Base-by-base conservation (phyloP, 805 yeast species). In the Barnettozyma sucrosica region DNA sequence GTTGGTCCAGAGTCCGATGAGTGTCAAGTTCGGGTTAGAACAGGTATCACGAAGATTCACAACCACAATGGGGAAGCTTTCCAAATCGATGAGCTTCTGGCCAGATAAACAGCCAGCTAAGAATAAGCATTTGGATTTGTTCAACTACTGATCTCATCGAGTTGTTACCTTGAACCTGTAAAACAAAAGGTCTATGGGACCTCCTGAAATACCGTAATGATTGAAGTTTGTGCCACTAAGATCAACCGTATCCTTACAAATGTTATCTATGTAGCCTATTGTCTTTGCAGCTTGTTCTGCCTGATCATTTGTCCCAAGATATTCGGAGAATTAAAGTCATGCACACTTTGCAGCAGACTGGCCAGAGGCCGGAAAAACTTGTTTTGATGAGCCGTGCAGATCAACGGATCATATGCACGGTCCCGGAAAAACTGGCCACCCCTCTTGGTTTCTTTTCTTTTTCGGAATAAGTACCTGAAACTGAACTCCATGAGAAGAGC, bases 11-110 rank as follows among this genome's bases (percentile, higher is more conserved):
- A 47, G 18, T 40, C 53, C 1, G 45, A 46, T 21, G 61, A 57
- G 23, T 28, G 43, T 5, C 63, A 59, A 47, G 65, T 70, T 8
- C 56, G 72, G 18, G 69, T 70, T 2, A 57, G 74, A 36, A 71
- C 74, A 1, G 70, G 69, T 11, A 64, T 64, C 7, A 58, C 67
- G 4, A 64, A 64, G 47, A 64, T 70, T n/a, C 74, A 71, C 47
- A 71, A 71, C 48, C 57, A 66, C 13, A 55, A 59, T 46, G 76
- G 75, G 6, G 43, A 41, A 3, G 64, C 59, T 13, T 58, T 50
- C 36, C 54, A 55, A 10, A 46, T 53, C 30, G 55, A 41, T 30
- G 49, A 44, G 21, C 10, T 24, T 8, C 33, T 43, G n/a, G 16
- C 32, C 14, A 23, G n/a, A 46, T 38, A 43, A 37, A 34, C 21